These are phyloP conservation scores for Orbilia brochopaga DNA, from an alignment of 2,329 filamentous ascomycete genomes.

Conservation along the genomic window DNA sequence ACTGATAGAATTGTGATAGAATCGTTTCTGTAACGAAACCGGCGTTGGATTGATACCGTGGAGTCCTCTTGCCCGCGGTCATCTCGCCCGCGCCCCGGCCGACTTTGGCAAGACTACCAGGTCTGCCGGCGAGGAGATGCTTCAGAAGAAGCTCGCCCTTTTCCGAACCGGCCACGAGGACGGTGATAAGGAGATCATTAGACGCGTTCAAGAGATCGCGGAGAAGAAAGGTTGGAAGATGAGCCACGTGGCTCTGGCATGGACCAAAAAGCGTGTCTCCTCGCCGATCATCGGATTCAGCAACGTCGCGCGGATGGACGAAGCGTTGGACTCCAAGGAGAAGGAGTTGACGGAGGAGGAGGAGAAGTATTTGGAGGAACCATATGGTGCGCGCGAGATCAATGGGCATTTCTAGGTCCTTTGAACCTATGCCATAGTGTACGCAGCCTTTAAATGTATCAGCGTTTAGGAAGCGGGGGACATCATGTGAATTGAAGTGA, in stretches of 20 bases:
- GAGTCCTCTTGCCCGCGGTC: constrained; percentile 58
- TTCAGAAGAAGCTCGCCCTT: constrained; percentile 57
- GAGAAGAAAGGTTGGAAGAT: constrained; percentile 67
- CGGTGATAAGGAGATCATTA: constrained; percentile 63
- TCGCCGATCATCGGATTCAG: constrained; percentile 69
- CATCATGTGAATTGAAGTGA: too few species aligned
- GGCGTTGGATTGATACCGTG: constrained; percentile 60
- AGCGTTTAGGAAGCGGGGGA: too few species aligned
- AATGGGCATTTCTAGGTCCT: constrained; percentile 55
- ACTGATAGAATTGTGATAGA: constrained; percentile 11
- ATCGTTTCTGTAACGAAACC: constrained; percentile 59
- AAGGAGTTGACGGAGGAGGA: constrained; percentile 66
- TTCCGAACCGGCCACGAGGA: constrained; percentile 59
- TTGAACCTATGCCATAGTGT: too few species aligned
- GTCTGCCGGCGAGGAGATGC: constrained; percentile 53
- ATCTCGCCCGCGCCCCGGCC: constrained; percentile 56
- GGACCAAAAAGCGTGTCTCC: constrained; percentile 65
- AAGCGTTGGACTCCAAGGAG: constrained; percentile 63
- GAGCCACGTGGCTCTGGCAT: constrained; percentile 69
- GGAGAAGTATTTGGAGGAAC: constrained; percentile 67
- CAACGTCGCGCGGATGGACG: constrained; percentile 67
- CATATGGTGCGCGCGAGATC: constrained; percentile 65
- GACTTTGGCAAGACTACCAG: constrained; percentile 52
- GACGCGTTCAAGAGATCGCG: constrained; percentile 66
- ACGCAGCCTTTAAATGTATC: too few species aligned